Conservation (phyloP, 805 yeast genomes). For the Hanseniaspora pseudoguilliermondii region DNA sequence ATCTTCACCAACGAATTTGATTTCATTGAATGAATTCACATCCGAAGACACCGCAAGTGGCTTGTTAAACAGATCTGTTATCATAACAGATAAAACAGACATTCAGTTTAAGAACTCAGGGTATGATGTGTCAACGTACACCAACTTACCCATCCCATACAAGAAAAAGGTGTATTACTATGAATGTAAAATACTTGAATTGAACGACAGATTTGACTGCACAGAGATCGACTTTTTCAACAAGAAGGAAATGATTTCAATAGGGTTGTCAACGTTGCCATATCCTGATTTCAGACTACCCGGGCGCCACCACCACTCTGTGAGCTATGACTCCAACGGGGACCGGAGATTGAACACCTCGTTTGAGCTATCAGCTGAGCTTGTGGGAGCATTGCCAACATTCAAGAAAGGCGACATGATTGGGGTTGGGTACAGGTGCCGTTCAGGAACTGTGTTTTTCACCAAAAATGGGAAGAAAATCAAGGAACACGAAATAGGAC, state of each 20-base stretch:
- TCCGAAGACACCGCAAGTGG: not conserved
- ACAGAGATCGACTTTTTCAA: not conserved
- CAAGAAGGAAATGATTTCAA: slow-evolving; percentile 42
- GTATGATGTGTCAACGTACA: slow-evolving; percentile 54
- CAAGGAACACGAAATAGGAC: slow-evolving; percentile 68
- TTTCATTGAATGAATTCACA: slow-evolving; percentile 20
- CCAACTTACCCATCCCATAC: slow-evolving; percentile 76
- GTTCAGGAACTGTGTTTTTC: slow-evolving; percentile 78
- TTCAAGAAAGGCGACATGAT: slow-evolving; percentile 77
- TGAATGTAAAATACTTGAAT: slow-evolving; percentile 70
- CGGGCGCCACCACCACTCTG: slow-evolving; percentile 74
- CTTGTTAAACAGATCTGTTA: slow-evolving; percentile 41
- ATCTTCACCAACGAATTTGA: slow-evolving; percentile 24
- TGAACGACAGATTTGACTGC: slow-evolving; percentile 27
- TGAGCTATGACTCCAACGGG: slow-evolving; percentile 82
- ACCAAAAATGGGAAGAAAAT: slow-evolving; percentile 89
- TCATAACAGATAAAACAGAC: slow-evolving; percentile 55
- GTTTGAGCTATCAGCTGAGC: slow-evolving; percentile 34
- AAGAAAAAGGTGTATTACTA: slow-evolving; percentile 77
- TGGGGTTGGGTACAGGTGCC: slow-evolving; percentile 78
- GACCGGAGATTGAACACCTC: slow-evolving; percentile 69
- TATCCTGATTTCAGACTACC: slow-evolving; percentile 90
- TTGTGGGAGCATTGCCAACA: slow-evolving; percentile 45
- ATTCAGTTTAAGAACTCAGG: slow-evolving; percentile 43
- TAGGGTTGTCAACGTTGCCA: slow-evolving; percentile 77